A percentile compares a stretch with the other conserved stretches of the same genome.
phyloP scores from a whole-genome alignment of 257 asterid genomes.

The Scutellaria baicalensis region DNA sequence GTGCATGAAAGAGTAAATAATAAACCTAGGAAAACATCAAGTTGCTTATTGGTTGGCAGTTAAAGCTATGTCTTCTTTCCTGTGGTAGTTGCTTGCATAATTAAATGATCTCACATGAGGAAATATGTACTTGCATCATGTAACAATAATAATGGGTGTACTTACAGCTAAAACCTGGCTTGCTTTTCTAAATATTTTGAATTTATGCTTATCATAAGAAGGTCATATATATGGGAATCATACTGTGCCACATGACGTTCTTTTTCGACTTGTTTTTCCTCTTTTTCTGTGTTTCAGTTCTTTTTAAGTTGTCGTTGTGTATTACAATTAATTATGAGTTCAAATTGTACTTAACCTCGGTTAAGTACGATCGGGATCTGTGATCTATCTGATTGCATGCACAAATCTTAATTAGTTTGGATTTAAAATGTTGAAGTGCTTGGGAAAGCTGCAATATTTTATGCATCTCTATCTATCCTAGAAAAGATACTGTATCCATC shows the following conservation, averaged over 20 bases:
- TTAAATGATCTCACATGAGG: neutral
- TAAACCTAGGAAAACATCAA: conserved; percentile 24
- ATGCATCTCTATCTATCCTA: neutral
- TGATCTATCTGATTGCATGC: conserved; percentile 16
- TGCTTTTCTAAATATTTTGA: neutral
- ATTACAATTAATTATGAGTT: neutral
- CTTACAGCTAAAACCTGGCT: conserved; percentile 7
- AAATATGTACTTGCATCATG: conserved; percentile 2
- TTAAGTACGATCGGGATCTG: conserved; percentile 53
- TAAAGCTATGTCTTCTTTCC: conserved; percentile 16
- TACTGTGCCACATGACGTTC: conserved; percentile 15
- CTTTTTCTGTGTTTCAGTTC: neutral
- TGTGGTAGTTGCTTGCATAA: conserved; percentile 7
- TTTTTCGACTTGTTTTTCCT: neutral
- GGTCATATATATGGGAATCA: neutral
- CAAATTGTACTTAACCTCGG: conserved; percentile 10
- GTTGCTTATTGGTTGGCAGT: conserved; percentile 26
- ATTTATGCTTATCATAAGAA: conserved; percentile 5
- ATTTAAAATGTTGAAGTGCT: neutral
- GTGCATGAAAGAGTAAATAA: conserved; percentile 27
- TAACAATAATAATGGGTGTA: neutral
- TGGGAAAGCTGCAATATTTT: conserved; percentile 21
- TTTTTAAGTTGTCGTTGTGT: conserved; percentile 4
- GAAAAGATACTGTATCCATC: conserved; percentile 14
- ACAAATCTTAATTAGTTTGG: conserved; percentile 12